Evolutionary conservation across 495 filamentous ascomycete species (phyloP), one percentile per base, ranked within the genome.

Genomic region (Tuber melanosporum): DNA sequence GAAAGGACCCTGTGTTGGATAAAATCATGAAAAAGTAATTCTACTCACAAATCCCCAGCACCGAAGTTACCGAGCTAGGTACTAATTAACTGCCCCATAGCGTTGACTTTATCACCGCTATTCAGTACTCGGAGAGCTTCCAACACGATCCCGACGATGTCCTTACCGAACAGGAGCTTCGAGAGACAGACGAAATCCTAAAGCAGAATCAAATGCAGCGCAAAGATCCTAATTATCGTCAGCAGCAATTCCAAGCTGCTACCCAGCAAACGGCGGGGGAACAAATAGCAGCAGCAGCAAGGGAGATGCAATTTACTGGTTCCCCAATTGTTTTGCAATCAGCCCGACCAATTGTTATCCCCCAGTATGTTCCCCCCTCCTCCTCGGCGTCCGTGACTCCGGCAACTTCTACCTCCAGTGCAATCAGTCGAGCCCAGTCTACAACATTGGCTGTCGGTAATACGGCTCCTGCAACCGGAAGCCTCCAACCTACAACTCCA

Each of bases 1-100:
- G 90, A 14, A 91, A 91, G 75, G 94, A 97, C 81, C 86, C 86
- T 8, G 89, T 97, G 12, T 84, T 98, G 3, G 94, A 95, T 78
- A 86, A 85, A 42, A 87, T 97, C 2, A 84, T 97, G 7, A 75
- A 80, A 8, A 70, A 73, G 72, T 80, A 79, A 80, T 71, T 70
- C 62, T 6, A 46, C 32, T n/a, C 36, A 36, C 14, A 72, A 73
- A 57, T 36, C 73, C 70, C n/a, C 32, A 72, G 26, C 46, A 39
- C 81, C 79, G 76, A 79, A 83, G 75, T 43, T 69, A 2, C 14
- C 12, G 26, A n/a, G 62, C 39, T 45, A 12, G 73, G 77, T 57
- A 79, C 84, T 71, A 76, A 74, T 39, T 42, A 70, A 44, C 77
- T 80, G 17, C 17, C 8, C 44, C 52, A 70, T 7, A 80, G 78